phyloP scores from a whole-genome alignment of 1,284 basidiomycete species.

The Bondarzewia mesenterica region DNA sequence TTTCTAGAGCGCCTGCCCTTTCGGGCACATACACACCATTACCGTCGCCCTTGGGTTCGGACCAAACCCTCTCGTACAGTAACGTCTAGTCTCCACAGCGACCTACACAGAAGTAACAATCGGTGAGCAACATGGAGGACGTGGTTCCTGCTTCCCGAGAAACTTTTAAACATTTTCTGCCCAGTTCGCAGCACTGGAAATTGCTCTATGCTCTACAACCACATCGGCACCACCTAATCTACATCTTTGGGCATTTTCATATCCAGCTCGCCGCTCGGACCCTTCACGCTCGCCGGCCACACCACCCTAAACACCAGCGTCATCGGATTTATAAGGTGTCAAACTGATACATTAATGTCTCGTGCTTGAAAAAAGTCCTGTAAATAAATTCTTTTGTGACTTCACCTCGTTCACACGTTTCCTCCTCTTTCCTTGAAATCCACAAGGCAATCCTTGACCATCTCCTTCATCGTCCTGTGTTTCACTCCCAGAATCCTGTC shows the following conservation, averaged over 20 bases:
- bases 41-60: too few relatives aligned
- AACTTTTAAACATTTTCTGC: neutral
- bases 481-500: too few relatives aligned
- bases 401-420: conserved; percentile 9
- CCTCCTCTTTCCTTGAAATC: conserved; percentile 32
- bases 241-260: neutral
- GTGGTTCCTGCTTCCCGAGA: neutral
- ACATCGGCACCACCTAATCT: neutral
- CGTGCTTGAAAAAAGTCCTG: neutral
- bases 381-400: neutral
- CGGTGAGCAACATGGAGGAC: neutral
- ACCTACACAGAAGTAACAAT: too few relatives aligned
- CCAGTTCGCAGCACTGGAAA: neutral
- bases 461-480: conserved; percentile 35
- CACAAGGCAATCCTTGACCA: conserved; percentile 30
- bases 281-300: neutral
- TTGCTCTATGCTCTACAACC: neutral
- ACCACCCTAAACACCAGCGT: neutral
- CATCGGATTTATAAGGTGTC: neutral
- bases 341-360: neutral
- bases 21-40: too few relatives aligned
- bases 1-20: too few relatives aligned
- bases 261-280: neutral
- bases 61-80: too few relatives aligned
- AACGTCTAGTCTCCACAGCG: too few relatives aligned